Base-by-base conservation (phyloP, 2,329 filamentous ascomycete genomes). In the Alternaria dauci region DNA sequence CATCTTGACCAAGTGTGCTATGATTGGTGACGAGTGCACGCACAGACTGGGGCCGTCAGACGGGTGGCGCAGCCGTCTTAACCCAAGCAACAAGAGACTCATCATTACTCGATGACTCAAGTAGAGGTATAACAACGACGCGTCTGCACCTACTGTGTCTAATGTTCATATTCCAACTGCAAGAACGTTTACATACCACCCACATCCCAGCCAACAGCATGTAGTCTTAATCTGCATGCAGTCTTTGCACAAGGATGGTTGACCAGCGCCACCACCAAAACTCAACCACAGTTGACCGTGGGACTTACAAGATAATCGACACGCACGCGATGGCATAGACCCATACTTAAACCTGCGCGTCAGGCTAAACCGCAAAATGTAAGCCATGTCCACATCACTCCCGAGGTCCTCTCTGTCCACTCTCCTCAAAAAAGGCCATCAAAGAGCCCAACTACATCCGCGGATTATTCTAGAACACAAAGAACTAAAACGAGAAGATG, bases 21-120 rank as follows among this genome's bases (percentile, higher is more conserved):
- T 48, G 30, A 48, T 36, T 20, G 30, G 28, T 34, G 8, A 23
- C 16, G 18, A 23, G 30, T 16, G 18, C 5, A 30, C 14, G 44
- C 57, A 59, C 57, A 16, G 57, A 46, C 52, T 26, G 26, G 34
- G 50, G 50, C n/a, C 23, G 50, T 42, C 50, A 52, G 36, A 52
- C 7, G 34, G 23, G 38, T 53, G 51, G 51, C 51, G 51, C 51
- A 53, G 26, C 38, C 18, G 36, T 30, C 30, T 39, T 5, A 9
- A 34, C 20, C 32, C 26, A 30, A 9, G 30, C 5, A 9, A 32
- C 26, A 30, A 9, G 30, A 8, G 14, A 32, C 30, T 36, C 12
- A 28, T 44, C 14, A 34, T 20, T 11, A 36, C 23, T 28, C 20
- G 41, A 54, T 58, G 55, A 58, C 48, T 58, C 41, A 58, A 53